Conservation (phyloP, 306 rosid species). For the Pyrus pyrifolia region DNA sequence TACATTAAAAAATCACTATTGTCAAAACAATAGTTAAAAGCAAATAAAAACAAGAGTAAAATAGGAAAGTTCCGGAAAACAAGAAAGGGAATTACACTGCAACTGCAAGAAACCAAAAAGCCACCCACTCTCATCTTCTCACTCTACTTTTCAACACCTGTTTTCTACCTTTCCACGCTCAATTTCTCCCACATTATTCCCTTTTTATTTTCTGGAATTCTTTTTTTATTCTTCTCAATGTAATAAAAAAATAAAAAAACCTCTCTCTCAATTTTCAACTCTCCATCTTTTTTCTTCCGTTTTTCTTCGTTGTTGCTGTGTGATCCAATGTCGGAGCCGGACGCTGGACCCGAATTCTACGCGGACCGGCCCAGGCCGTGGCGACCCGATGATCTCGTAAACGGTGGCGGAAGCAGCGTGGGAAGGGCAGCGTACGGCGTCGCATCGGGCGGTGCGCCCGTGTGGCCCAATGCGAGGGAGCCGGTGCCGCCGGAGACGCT, state of each 20-base stretch:
- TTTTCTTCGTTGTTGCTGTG: neutral
- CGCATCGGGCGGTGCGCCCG: slow-evolving; percentile 3
- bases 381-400: slow-evolving; percentile 5
- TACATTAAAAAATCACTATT: too few relatives aligned
- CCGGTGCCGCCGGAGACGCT: slow-evolving; percentile 38
- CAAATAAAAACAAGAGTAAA: neutral
- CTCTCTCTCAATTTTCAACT: neutral
- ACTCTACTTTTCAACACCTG: neutral
- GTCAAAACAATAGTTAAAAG: neutral
- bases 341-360: neutral
- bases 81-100: neutral
- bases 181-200: neutral
- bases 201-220: neutral
- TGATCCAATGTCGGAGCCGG: slow-evolving; percentile 3
- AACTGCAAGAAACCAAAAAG: slow-evolving; percentile 3
- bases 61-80: neutral
- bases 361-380: slow-evolving; percentile 8
- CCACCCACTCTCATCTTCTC: neutral
- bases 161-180: neutral
- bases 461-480: slow-evolving; percentile 15
- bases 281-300: neutral
- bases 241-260: neutral
- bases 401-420: neutral
- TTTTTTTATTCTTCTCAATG: slow-evolving; percentile 9
- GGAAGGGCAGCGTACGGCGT: neutral